Evolutionary conservation across 768 basidiomycete species (phyloP).

Genomic region (Solioccasus polychromus): DNA sequence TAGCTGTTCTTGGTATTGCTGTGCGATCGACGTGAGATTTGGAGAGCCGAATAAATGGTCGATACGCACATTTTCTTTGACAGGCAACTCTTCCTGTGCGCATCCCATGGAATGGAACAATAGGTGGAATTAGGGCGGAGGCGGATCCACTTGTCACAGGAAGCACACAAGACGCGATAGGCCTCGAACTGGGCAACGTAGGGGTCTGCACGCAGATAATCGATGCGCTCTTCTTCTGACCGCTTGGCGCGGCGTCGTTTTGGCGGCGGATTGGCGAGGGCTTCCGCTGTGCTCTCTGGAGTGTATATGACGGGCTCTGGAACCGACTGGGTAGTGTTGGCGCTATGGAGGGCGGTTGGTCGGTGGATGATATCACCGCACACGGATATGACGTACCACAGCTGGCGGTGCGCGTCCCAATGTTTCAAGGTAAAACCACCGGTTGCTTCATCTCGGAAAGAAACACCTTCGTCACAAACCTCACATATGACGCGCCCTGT

Average conservation of each 20-base stretch:
- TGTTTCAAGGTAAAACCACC: conserved; percentile 64
- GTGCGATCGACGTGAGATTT: conserved; percentile 7
- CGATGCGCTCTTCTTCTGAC: conserved; percentile 74
- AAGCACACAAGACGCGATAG: conserved; percentile 74
- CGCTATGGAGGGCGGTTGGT: conserved; percentile 19
- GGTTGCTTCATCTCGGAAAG: conserved; percentile 62
- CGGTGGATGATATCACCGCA: conserved; percentile 2
- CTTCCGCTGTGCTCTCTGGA: conserved; percentile 40
- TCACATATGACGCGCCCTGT: conserved; percentile 65
- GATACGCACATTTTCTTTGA: conserved; percentile 66
- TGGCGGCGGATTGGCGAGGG: conserved; percentile 45
- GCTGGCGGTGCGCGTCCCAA: conserved; percentile 64
- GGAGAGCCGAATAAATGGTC: conserved; percentile 4
- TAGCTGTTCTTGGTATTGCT: conserved; percentile 48
- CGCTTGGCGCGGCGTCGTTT: conserved; percentile 75
- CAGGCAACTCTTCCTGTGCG: conserved; percentile 78
- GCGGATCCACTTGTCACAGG: conserved; percentile 83
- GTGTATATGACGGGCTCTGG: conserved; percentile 41
- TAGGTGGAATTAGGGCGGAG: conserved; percentile 85
- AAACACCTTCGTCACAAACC: conserved; percentile 56
- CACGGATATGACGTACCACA: conserved; percentile 45
- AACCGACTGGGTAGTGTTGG: conserved; percentile 30
- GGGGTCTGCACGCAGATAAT: conserved; percentile 64
- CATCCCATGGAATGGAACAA: conserved; percentile 87
- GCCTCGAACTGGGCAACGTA: conserved; percentile 81